Percentiles rank a stretch among this genome's conserved stretches.
Evolutionary conservation across 1,284 basidiomycete species (phyloP).

Genomic region (Rhodotorula sp.): DNA sequence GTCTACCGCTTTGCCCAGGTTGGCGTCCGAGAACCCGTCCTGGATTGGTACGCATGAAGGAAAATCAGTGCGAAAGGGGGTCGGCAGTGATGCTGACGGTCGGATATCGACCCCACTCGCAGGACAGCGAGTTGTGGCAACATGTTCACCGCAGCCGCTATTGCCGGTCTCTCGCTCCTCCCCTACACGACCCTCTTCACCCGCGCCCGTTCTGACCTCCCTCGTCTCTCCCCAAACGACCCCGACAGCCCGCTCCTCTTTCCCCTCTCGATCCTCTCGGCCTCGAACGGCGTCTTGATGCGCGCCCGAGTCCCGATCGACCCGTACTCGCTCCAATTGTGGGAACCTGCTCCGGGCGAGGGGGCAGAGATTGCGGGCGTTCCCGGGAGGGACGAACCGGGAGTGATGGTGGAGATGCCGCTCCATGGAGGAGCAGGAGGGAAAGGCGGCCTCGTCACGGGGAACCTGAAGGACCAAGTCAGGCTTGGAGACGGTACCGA

Average conservation of each 20-base stretch:
- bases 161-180: constrained; percentile 19
- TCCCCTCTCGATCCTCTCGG: constrained; percentile 36
- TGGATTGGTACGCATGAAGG: constrained; percentile 27
- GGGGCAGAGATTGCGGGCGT: constrained; percentile 36
- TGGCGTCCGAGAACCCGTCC: constrained; percentile 11
- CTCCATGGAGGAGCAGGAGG: background rate
- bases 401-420: constrained; percentile 38
- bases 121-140: constrained; percentile 39
- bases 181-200: constrained; percentile 36
- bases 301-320: constrained; percentile 34
- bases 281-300: constrained; percentile 35
- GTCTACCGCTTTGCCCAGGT: constrained; percentile 40
- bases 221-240: background rate
- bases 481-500: constrained; percentile 18
- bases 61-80: too few species aligned
- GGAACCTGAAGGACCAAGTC: constrained; percentile 15
- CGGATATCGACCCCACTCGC: background rate
- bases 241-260: constrained; percentile 21
- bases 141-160: constrained; percentile 34
- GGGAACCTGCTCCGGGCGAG: constrained; percentile 24
- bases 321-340: constrained; percentile 27
- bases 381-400: constrained; percentile 27
- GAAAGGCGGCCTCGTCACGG: constrained; percentile 23
- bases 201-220: constrained; percentile 15
- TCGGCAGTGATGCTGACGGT: too few species aligned